Evolutionary conservation across 108 stramenopile genomes (phyloP), one percentile per base, ranked within the genome.

Genomic region (Nitzschia sp.): DNA sequence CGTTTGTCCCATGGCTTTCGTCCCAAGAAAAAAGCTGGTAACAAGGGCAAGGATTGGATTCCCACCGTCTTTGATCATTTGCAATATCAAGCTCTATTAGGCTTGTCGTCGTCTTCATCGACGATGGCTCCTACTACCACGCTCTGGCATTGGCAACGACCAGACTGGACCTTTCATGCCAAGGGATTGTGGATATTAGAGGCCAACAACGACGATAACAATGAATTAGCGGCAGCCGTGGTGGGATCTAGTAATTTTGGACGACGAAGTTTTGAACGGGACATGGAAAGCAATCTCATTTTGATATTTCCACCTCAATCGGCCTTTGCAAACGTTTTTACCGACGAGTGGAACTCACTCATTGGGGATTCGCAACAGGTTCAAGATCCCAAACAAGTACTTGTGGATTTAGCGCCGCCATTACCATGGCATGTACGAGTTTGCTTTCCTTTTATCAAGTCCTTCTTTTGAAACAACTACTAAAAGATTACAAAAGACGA

Each of bases 101-200:
- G 61, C 23, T 64, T 86, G 8, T 42, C 38, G 38, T 42, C 38
- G 9, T 6, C 38, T 13, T 42, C 38, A 13, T 42, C 38, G 9
- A 23, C 42, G 23, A 26, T 23, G 19, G 6, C 35, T 26, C 15
- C 36, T 1, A 32, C 54, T 15, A 80, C 83, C 11, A 77, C 75
- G 30, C 62, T 91, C 8, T 82, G 77, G n/a, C 82, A 81, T 42
- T 94, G 82, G 61, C 80, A 94, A 68, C 72, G 89, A 24, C 57
- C 26, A 38, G 80, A 76, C 21, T 94, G 93, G 93, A 91, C 93
- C 27, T 94, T 91, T 76, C 93, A 94, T 72, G 88, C 93, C 45
- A 94, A 94, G 75, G 93, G 90, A 17, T 49, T 94, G 24, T 94
- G 93, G 93, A 55, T 93, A 33, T 32, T 60, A 1, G 42, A 59